Conservation (phyloP, 768 basidiomycete genomes). For the Auricularia auricula-judae region DNA sequence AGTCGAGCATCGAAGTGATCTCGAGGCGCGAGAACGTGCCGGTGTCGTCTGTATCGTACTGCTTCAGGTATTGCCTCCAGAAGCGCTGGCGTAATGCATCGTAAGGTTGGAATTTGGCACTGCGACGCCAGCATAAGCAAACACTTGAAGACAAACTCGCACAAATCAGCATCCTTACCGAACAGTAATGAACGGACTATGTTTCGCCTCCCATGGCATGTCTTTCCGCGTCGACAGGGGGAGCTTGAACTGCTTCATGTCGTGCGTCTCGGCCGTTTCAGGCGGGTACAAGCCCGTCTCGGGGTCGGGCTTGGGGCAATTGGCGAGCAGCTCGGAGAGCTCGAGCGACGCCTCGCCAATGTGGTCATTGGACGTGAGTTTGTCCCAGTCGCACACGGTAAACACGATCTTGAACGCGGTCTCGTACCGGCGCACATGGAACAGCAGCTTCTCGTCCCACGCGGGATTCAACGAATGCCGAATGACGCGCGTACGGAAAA, state of each 20-base stretch:
- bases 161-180: conserved; percentile 28
- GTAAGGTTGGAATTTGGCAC: conserved; percentile 94
- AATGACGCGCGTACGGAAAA: conserved; percentile 85
- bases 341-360: conserved; percentile 72
- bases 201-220: conserved; percentile 58
- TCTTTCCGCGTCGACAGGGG: conserved; percentile 51
- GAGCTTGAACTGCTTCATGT: conserved; percentile 67
- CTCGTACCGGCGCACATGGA: conserved; percentile 88
- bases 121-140: conserved; percentile 17
- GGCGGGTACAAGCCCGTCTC: conserved; percentile 44
- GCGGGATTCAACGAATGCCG: conserved; percentile 75
- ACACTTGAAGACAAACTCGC: neutral
- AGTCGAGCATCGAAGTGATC: conserved; percentile 91
- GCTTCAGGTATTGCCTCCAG: conserved; percentile 80
- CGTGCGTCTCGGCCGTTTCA: conserved; percentile 29
- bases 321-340: conserved; percentile 55
- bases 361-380: conserved; percentile 77
- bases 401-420: conserved; percentile 67
- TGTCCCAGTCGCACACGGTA: conserved; percentile 93
- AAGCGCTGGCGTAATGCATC: conserved; percentile 81
- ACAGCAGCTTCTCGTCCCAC: conserved; percentile 93
- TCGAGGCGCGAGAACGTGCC: conserved; percentile 68
- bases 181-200: conserved; percentile 58
- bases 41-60: conserved; percentile 86
- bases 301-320: conserved; percentile 50